These are phyloP conservation scores for Apophysomyces variabilis DNA, from an alignment of 371 early-diverging fungal genomes.

Conservation along the genomic window DNA sequence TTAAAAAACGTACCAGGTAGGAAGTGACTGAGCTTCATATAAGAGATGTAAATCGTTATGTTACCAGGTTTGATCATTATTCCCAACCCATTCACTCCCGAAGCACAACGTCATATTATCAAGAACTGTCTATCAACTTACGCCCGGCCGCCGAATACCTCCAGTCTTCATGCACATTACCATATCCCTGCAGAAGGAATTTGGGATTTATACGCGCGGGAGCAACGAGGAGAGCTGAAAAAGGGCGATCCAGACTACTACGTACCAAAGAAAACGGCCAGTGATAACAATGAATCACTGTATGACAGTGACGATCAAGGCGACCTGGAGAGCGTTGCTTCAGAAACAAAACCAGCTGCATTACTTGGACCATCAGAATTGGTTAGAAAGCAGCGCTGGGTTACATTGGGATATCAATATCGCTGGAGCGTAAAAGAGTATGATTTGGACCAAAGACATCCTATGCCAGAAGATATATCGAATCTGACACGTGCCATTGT, in stretches of 20 bases:
- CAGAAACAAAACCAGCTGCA: conserved; percentile 10
- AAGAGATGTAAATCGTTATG: not conserved
- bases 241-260: conserved; percentile 28
- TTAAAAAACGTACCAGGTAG: conserved; percentile 42
- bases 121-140: conserved; percentile 69
- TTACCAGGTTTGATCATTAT: conserved; percentile 75
- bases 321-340: conserved; percentile 14
- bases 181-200: conserved; percentile 67
- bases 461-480: conserved; percentile 56
- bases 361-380: conserved; percentile 52
- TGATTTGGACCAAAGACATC: conserved; percentile 58
- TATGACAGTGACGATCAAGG: conserved; percentile 18
- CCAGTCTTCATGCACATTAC: conserved; percentile 87
- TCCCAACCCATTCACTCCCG: conserved; percentile 70
- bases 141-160: conserved; percentile 74
- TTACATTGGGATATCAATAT: conserved; percentile 90
- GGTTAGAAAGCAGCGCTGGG: conserved; percentile 80
- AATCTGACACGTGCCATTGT: conserved; percentile 58
- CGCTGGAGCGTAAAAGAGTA: conserved; percentile 89
- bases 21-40: not conserved
- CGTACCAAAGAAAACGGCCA: conserved; percentile 27
- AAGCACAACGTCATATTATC: conserved; percentile 69
- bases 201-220: conserved; percentile 64
- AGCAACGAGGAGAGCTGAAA: conserved; percentile 28
- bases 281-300: conserved; percentile 19